Base-by-base conservation (phyloP, 202 grass and related monocot species). In the Panicum virgatum region DNA sequence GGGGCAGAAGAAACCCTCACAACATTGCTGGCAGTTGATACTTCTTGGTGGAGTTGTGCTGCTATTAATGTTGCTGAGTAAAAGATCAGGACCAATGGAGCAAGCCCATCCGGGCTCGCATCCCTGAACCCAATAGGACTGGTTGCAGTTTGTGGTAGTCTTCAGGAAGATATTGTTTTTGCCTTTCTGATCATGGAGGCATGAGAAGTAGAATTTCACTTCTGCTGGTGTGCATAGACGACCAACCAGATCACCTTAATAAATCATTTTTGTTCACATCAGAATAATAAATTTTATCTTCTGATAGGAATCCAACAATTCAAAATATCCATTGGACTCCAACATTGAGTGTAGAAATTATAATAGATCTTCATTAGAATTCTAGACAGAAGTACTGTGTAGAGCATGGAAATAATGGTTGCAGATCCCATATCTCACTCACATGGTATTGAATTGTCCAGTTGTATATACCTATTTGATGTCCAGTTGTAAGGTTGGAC, bases 71-170 rank as follows among this genome's bases (percentile, higher is more conserved):
- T 58, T 58, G 22, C 44, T 11, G 10, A 16, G 73, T 30, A n/a
- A 38, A 16, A 70, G 30, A 10, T 70, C 66, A 8, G 18, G 26
- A 0, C 13, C 23, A 62, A 66, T 36, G 42, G 63, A 82, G 48
- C 89, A 91, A 4, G 89, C 62, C 89, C 89, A 91, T 79, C 89
- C 89, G 14, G 85, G 72, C 0, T 91, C 72, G 22, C 89, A 91
- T 69, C 89, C 89, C n/a, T 73, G 43, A 66, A 78, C 38, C 89
- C 85, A 91, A 48, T 73, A 85, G 9, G 81, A 85, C 65, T 85
- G 19, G 62, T 91, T 91, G 70, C 82, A 91, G 58, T 91, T 91
- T 65, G 22, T 68, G 60, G 87, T 91, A 52, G 77, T 72, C 68
- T 66, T 85, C 25, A 85, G 45, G 38, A 71, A 84, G 30, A 38